Percentiles rank a stretch among this genome's conserved stretches.
These are phyloP conservation scores for Choanephora cucurbitarum DNA, from an alignment of 371 early-diverging fungal species.

Conservation along the genomic window DNA sequence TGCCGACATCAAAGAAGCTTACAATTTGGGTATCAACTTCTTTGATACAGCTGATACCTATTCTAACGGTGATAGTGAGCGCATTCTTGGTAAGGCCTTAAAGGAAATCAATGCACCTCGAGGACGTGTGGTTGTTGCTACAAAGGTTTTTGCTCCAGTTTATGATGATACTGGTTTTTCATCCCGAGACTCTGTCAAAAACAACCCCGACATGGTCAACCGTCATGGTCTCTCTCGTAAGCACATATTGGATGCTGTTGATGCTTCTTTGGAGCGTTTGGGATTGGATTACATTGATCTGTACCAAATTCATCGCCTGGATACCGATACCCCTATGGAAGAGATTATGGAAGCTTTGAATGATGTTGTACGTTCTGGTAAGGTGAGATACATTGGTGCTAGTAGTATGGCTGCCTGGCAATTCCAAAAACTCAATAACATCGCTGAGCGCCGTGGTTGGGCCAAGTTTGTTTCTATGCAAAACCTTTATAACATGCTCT, in stretches of 20 bases:
- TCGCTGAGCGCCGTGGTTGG: conserved; percentile 56
- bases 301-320: conserved; percentile 56
- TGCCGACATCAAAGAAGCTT: conserved; percentile 41
- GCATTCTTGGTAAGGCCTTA: conserved; percentile 42
- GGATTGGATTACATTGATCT: conserved; percentile 64
- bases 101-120: conserved; percentile 44
- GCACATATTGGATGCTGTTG: conserved; percentile 56
- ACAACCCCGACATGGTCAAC: conserved; percentile 25
- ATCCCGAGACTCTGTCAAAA: not conserved
- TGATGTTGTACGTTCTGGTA: conserved; percentile 52
- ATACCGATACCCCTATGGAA: conserved; percentile 40
- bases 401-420: conserved; percentile 41
- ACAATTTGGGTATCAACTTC: conserved; percentile 49
- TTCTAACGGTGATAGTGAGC: conserved; percentile 46
- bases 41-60: conserved; percentile 43
- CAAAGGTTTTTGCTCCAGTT: conserved; percentile 38
- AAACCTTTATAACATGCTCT: conserved; percentile 55
- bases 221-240: conserved; percentile 51
- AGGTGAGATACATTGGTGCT: conserved; percentile 50
- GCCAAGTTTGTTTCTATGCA: conserved; percentile 54
- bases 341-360: conserved; percentile 61
- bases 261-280: conserved; percentile 50
- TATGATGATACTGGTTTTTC: not conserved
- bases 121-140: conserved; percentile 42
- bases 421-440: conserved; percentile 40